Percentiles rank a stretch among this genome's conserved stretches.
Conservation (phyloP, 495 filamentous ascomycete genomes). For the Penicillium ucsense region DNA sequence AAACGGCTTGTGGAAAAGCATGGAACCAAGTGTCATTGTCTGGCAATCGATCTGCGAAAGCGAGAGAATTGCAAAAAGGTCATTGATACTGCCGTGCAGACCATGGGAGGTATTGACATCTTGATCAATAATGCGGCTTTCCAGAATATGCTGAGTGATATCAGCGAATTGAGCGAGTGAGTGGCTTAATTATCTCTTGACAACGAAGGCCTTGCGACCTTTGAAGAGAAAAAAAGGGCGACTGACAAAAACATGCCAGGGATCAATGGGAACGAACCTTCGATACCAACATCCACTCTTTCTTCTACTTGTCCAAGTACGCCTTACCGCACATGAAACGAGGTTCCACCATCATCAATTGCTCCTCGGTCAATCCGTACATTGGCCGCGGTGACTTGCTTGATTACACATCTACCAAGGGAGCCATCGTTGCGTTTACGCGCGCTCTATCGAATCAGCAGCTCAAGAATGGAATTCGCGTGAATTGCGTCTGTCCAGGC, state of each 20-base stretch:
- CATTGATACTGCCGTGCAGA: conserved; percentile 51
- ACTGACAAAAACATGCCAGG: conserved; percentile 14
- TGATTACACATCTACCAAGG: conserved; percentile 80
- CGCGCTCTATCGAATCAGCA: conserved; percentile 71
- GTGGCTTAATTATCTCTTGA: conserved; percentile 7
- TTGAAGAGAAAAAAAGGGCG: no score
- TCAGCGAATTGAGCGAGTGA: conserved; percentile 63
- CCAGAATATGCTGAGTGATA: conserved; percentile 64
- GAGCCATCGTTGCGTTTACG: conserved; percentile 74
- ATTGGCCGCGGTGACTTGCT: conserved; percentile 72
- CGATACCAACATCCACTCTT: conserved; percentile 66
- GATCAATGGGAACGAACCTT: conserved; percentile 73
- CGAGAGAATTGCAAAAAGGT: conserved; percentile 62
- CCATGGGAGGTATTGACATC: conserved; percentile 63
- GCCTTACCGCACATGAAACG: conserved; percentile 61
- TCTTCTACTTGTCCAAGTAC: conserved; percentile 73
- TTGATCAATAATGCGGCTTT: conserved; percentile 74
- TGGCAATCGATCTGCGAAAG: conserved; percentile 53
- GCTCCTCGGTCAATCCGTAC: conserved; percentile 73
- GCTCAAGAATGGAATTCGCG: conserved; percentile 61
- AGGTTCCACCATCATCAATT: conserved; percentile 78
- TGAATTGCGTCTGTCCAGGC: conserved; percentile 73
- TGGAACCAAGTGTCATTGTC: conserved; percentile 52
- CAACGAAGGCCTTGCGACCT: no score
- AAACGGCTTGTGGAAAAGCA: conserved; percentile 56